Base-by-base conservation (phyloP, 768 basidiomycete species). In the Agaricus blazei region DNA sequence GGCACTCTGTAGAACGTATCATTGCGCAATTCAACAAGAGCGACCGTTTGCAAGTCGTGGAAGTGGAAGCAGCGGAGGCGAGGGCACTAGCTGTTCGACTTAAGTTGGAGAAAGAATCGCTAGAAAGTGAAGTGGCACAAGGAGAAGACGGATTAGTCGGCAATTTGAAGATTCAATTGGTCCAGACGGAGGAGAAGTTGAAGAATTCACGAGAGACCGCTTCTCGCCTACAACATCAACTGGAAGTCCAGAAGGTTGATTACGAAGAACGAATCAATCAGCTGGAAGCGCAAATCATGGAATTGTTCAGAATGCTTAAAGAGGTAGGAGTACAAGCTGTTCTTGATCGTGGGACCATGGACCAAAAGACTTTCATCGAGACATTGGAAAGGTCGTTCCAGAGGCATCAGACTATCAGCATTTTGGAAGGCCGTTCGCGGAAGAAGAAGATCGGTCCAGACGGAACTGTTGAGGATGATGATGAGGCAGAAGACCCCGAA, bases 251-350 rank as follows among this genome's bases (percentile, higher is more conserved):
- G 71, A 90, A 87, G 67, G 67, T 73, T 14, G 83, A 81, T 12
- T 94, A 94, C 64, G 90, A 95, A 64, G 90, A 93, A 55, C 84
- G 84, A 61, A 92, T 98, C 54, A 77, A 82, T 3, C 90, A 96
- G 67, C 83, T 96, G 12, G 93, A 97, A 65, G 80, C 87, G 11
- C 91, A 97, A 74, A 95, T 96, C 58, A 83, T 90, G 78, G 94
- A 97, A 66, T 70, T 98, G 15, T 98, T 95, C 74, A 80, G 88
- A 61, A 96, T 97, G 93, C 75, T 98, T 52, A 90, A 85, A 66
- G 90, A 96, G 63, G 80, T 88, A 36, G 85, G 88, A 12, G 80
- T 92, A 37, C 88, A 90, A 54, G 81, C 79, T 58, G 83, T 94
- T 57, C 71, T 90, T 19, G 89, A 86, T 67, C 77, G 73, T 26